These are phyloP conservation scores for Tylopilus plumbeoviolaceoides DNA, from an alignment of 768 basidiomycete genomes.

Conservation along the genomic window DNA sequence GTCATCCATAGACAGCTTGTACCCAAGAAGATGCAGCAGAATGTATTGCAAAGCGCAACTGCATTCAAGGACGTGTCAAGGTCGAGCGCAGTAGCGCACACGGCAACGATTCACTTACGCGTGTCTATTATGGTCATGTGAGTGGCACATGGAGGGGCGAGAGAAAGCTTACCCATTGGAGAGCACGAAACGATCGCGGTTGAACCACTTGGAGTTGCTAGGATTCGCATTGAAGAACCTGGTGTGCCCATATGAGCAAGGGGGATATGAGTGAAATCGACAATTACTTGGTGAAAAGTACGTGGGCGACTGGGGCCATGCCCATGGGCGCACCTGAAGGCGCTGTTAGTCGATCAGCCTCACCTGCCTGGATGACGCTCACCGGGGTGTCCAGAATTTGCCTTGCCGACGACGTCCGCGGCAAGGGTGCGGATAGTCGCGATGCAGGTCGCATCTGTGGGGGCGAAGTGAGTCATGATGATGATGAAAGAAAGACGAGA, in stretches of 20 bases:
- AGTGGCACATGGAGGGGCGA: constrained; percentile 1
- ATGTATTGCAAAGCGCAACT: constrained; percentile 95
- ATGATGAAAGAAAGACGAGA: constrained; percentile 7
- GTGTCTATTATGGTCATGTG: constrained; percentile 44
- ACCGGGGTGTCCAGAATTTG: constrained; percentile 93
- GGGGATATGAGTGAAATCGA: not conserved
- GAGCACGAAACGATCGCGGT: constrained; percentile 94
- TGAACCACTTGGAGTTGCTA: constrained; percentile 88
- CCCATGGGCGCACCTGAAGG: constrained; percentile 85
- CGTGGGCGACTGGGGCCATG: constrained; percentile 79
- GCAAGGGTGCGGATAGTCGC: constrained; percentile 75
- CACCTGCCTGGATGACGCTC: not conserved
- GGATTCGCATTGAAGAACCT: constrained; percentile 90
- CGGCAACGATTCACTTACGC: constrained; percentile 47
- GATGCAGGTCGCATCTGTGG: constrained; percentile 54
- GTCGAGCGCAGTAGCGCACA: not conserved
- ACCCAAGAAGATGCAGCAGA: constrained; percentile 86
- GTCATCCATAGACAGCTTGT: constrained; percentile 89
- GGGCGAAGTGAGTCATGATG: constrained; percentile 39
- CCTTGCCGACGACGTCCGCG: constrained; percentile 74
- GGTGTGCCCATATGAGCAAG: not conserved
- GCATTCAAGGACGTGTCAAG: constrained; percentile 10
- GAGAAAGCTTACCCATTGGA: constrained; percentile 74
- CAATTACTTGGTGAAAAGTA: constrained; percentile 69
- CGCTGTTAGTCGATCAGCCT: constrained; percentile 5